Evolutionary conservation across 1,284 basidiomycete species (phyloP), one percentile per base, ranked within the genome.

Genomic region (Puccinia brachypodii): DNA sequence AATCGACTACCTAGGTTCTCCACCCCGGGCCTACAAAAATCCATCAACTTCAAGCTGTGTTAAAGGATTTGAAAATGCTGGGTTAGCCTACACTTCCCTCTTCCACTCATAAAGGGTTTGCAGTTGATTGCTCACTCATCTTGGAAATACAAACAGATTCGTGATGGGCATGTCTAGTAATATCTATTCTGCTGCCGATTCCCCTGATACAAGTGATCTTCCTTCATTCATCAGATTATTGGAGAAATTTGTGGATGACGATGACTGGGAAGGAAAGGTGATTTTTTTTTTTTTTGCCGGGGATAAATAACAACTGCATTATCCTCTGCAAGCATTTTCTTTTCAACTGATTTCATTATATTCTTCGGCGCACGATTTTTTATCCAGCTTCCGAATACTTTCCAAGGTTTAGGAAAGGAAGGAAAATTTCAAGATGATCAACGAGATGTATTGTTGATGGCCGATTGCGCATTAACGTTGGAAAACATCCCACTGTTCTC

Each of bases 141-240:
- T 50, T 13, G 9, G 31, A 44, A 25, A 28, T 71, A 22, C 1
- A 50, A 33, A 44, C 36, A 72, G 78, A 13, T 80, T 80, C 42
- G 53, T 80, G 16, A 72, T 80, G 78, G 78, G 78, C 19, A 73
- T 80, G 68, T 80, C 78, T 38, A 72, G 68, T 64, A 80, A 80
- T 28, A 80, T 80, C 14, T 73, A 58, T 31, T 58, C 78, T 4
- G 44, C 69, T 58, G 53, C 40, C 0, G 78, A 80, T 33, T 33
- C 44, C 42, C 78, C 78, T 28, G 22, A 58, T 16, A 73, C 56
- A 44, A 38, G 44, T 47, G n/a, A 73, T 33, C 16, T 44, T 36
- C 56, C 56, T 47, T 69, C 50, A 40, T 78, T 78, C 50, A 33
- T 56, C n/a, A 71, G 40, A 38, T 14, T 58, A 22, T 36, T 78